Evolutionary conservation across 345 rosid species (phyloP), one percentile per base, ranked within the genome.

Genomic region (Pugionium dolabratum): DNA sequence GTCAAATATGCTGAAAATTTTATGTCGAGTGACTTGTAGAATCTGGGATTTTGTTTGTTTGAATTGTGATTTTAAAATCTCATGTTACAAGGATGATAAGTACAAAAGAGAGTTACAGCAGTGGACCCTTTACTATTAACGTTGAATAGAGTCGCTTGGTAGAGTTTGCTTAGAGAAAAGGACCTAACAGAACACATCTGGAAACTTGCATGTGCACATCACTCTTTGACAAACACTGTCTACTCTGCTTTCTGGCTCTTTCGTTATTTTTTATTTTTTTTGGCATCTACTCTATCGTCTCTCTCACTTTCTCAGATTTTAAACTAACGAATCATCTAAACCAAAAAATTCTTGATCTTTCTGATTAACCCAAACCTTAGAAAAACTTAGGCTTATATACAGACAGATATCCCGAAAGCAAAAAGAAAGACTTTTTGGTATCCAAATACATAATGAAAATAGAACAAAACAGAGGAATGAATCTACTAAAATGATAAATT

Each of bases 141-240:
- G 1, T 51, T 65, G 71, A 72, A 55, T 61, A 58, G 47, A 58
- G 59, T 64, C 39, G 42, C 59, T 56, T 40, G 33, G 58, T 71
- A 39, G 53, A 51, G 27, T 62, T 48, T 55, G 70, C 45, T 4
- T 44, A 54, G 39, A 48, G 51, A 62, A 45, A 61, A 61, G 41
- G 62, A 62, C 59, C 39, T 51, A 67, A 60, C 39, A 53, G 39
- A 54, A 18, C 18, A 55, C 69, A 72, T 65, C 76, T 72, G 76
- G 51, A 72, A 58, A 62, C 43, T 50, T 51, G 71, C 76, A 72
- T 72, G 66, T 72, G 76, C 76, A 50, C 67, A 51, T 65, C 41
- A 40, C 45, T 71, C 50, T 18, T 18, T 18, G 18, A 18, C 18
- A 18, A 18, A 18, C 18, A 18, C 18, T 18, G 18, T 18, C 49